Evolutionary conservation across 176 grass and related monocot species (phyloP).

Genomic region (Hsuehochloa calcarea): DNA sequence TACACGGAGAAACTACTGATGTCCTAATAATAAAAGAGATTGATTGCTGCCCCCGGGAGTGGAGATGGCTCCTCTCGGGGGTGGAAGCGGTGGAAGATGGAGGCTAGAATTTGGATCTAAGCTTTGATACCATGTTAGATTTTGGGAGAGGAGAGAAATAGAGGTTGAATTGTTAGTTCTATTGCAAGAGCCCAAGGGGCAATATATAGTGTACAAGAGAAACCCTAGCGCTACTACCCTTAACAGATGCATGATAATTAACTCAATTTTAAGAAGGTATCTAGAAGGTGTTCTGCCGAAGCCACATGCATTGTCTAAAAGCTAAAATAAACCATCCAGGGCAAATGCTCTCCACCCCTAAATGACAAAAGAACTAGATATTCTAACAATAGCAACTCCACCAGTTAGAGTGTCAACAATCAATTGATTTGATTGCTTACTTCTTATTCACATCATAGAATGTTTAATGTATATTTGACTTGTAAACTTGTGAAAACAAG

Average conservation of each 20-base stretch:
- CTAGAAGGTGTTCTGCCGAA: neutral
- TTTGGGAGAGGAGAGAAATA: no score
- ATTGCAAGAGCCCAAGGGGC: no score
- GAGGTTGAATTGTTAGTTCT: no score
- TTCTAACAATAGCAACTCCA: neutral
- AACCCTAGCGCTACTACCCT: no score
- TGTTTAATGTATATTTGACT: neutral
- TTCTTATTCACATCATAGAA: slow-evolving; percentile 3
- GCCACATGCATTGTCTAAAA: neutral
- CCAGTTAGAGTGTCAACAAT: neutral
- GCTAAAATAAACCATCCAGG: neutral
- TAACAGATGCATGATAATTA: neutral
- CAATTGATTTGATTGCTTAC: neutral
- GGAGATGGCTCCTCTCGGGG: no score
- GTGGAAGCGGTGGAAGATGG: no score
- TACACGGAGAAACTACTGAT: no score
- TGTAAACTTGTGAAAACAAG: neutral
- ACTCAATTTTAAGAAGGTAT: neutral
- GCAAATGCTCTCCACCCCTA: neutral
- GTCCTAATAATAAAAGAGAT: no score
- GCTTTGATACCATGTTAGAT: no score
- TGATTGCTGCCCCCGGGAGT: no score
- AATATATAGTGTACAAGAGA: no score
- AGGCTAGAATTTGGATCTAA: no score
- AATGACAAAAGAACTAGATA: neutral